These are phyloP conservation scores for Kernera saxatilis DNA, from an alignment of 345 rosid species.

Conservation along the genomic window DNA sequence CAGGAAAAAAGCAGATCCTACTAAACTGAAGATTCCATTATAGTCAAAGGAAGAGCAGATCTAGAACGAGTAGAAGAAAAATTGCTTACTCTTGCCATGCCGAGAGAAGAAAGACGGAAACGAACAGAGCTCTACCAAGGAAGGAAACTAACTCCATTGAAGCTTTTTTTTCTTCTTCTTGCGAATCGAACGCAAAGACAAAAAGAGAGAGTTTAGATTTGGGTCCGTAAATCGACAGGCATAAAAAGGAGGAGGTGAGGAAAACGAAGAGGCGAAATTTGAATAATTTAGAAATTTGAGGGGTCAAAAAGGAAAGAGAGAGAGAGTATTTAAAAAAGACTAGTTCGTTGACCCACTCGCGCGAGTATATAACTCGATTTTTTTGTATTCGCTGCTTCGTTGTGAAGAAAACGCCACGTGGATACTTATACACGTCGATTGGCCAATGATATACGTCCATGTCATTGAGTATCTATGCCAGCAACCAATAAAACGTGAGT, in stretches of 20 bases:
- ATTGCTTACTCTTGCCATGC: conserved; percentile 66
- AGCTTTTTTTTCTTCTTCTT: background rate
- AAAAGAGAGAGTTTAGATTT: conserved; percentile 10
- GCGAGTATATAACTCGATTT: background rate
- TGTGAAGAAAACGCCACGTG: background rate
- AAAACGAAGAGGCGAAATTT: background rate
- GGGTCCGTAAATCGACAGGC: conserved; percentile 9
- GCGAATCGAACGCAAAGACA: background rate
- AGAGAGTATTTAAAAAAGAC: background rate
- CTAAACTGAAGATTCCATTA: background rate
- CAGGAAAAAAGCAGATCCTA: conserved; percentile 3
- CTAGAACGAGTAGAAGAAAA: background rate
- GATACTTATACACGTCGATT: conserved; percentile 22
- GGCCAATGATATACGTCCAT: conserved; percentile 25
- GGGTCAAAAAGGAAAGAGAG: background rate
- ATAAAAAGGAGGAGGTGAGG: background rate
- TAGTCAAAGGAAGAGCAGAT: conserved; percentile 22
- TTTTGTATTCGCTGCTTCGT: background rate
- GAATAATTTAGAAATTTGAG: conserved; percentile 5
- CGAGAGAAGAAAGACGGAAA: conserved; percentile 61
- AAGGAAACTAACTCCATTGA: conserved; percentile 42
- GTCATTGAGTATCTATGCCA: background rate
- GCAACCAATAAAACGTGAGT: background rate
- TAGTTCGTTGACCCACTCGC: background rate
- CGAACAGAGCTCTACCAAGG: conserved; percentile 63